Conservation (phyloP, 2,329 filamentous ascomycete species). For the Aspergillus udagawae region DNA sequence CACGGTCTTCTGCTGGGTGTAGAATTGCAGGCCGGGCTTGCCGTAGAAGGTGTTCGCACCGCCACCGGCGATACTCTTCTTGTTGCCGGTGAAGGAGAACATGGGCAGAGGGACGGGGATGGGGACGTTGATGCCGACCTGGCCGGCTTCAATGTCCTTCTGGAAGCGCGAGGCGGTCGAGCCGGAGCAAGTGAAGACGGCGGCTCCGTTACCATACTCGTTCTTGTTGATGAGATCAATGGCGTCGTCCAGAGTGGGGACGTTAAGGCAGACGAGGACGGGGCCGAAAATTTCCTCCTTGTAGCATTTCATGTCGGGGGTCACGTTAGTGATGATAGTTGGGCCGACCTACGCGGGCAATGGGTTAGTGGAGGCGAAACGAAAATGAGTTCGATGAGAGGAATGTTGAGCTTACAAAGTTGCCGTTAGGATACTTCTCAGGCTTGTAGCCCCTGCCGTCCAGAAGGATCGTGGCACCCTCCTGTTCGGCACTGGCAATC, state of each 20-base stretch:
- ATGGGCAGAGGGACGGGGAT: slow-evolving; percentile 61
- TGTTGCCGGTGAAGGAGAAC: slow-evolving; percentile 66
- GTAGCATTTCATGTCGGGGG: slow-evolving; percentile 64
- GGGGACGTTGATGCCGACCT: slow-evolving; percentile 64
- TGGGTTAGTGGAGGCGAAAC: not conserved
- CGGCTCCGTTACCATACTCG: slow-evolving; percentile 64
- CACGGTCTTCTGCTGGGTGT: slow-evolving; percentile 96
- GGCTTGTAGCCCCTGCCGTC: slow-evolving; percentile 60
- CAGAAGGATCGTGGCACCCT: slow-evolving; percentile 61
- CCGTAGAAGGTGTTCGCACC: slow-evolving; percentile 95
- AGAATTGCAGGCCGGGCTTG: slow-evolving; percentile 86
- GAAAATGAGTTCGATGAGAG: not conserved
- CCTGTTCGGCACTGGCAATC: slow-evolving; percentile 58
- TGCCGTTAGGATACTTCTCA: slow-evolving; percentile 62
- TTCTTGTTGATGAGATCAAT: slow-evolving; percentile 63
- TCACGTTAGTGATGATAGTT: slow-evolving; percentile 63
- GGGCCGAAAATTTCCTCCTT: slow-evolving; percentile 65
- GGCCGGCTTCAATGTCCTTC: slow-evolving; percentile 62
- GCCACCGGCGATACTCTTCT: slow-evolving; percentile 88
- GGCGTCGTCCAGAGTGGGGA: slow-evolving; percentile 58
- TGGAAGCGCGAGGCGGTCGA: slow-evolving; percentile 60
- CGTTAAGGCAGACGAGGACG: slow-evolving; percentile 60
- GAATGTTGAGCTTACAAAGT: slow-evolving; percentile 51
- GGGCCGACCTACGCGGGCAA: slow-evolving; percentile 50
- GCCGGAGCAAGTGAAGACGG: slow-evolving; percentile 62